Percentiles rank a stretch among this genome's conserved stretches.
These are phyloP conservation scores for Spinacia oleracea DNA, from an alignment of 179 eudicot species.

Conservation along the genomic window DNA sequence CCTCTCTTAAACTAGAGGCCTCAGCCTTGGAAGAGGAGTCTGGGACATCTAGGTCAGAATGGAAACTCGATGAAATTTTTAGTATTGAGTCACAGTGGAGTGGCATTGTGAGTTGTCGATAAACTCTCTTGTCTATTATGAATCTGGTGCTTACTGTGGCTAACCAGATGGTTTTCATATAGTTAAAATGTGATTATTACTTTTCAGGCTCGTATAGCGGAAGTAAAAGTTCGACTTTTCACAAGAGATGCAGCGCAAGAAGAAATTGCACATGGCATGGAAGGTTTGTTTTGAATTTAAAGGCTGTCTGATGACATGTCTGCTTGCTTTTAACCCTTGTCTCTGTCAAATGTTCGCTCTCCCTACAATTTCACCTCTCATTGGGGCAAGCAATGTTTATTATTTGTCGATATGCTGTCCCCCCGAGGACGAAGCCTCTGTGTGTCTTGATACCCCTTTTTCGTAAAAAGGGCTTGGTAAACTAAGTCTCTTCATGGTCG, in stretches of 20 bases:
- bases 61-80: constrained; percentile 64
- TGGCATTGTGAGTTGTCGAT: constrained; percentile 46
- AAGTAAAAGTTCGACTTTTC: constrained; percentile 45
- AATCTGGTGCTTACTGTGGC: constrained; percentile 2
- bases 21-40: constrained; percentile 35
- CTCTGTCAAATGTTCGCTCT: background rate
- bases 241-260: constrained; percentile 39
- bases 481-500: background rate
- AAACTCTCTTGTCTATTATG: background rate
- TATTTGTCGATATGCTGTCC: background rate
- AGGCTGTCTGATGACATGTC: background rate
- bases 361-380: background rate
- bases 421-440: background rate
- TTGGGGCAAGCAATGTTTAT: background rate
- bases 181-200: constrained; percentile 9
- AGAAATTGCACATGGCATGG: constrained; percentile 30
- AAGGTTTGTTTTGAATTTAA: constrained; percentile 39
- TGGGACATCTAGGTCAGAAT: constrained; percentile 34
- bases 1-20: constrained; percentile 41
- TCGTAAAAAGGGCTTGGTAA: background rate
- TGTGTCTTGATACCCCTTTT: background rate
- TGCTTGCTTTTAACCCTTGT: background rate
- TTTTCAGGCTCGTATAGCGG: constrained; percentile 48
- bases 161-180: constrained; percentile 1
- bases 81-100: constrained; percentile 54